Conservation (phyloP, 176 grass and related monocot species). For the Ensete glaucum region DNA sequence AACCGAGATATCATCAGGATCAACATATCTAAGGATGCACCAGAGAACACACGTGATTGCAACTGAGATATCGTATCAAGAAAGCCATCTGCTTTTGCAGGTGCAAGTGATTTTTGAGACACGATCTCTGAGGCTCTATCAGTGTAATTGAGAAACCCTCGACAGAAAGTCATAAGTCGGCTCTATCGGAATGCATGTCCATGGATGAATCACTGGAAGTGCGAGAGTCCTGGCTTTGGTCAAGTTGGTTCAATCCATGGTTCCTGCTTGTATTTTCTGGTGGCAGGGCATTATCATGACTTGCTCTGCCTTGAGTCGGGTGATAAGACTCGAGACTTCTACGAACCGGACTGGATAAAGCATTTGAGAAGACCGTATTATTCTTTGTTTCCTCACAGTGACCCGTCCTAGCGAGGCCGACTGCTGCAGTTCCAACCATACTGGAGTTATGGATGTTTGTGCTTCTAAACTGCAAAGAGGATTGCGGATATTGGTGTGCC, state of each 20-base stretch:
- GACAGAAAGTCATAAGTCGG: slow-evolving; percentile 29
- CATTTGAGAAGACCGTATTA: slow-evolving; percentile 46
- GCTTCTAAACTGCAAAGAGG: slow-evolving; percentile 26
- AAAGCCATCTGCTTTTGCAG: too few relatives aligned
- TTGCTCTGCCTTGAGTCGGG: slow-evolving; percentile 39
- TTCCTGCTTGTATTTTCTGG: neutral
- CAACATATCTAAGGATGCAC: too few relatives aligned
- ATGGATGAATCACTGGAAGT: slow-evolving; percentile 40
- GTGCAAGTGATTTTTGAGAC: too few relatives aligned
- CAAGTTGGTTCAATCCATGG: slow-evolving; percentile 1
- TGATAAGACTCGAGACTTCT: slow-evolving; percentile 55
- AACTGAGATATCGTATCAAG: too few relatives aligned
- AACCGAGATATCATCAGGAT: too few relatives aligned
- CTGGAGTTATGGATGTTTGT: slow-evolving; percentile 27
- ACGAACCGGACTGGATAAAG: slow-evolving; percentile 41
- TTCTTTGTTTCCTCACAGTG: slow-evolving; percentile 30
- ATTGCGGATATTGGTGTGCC: slow-evolving; percentile 26
- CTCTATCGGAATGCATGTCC: slow-evolving; percentile 63
- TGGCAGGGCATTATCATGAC: slow-evolving; percentile 13
- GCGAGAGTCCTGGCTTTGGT: slow-evolving; percentile 18
- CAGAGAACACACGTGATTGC: too few relatives aligned
- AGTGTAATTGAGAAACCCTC: neutral
- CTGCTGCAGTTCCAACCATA: slow-evolving; percentile 15
- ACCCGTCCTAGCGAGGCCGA: slow-evolving; percentile 10
- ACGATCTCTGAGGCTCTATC: too few relatives aligned